Percentiles rank a stretch among this genome's conserved stretches.
These are phyloP conservation scores for Cutaneotrichosporon arboriforme DNA, from an alignment of 1,284 basidiomycete species.

Conservation along the genomic window DNA sequence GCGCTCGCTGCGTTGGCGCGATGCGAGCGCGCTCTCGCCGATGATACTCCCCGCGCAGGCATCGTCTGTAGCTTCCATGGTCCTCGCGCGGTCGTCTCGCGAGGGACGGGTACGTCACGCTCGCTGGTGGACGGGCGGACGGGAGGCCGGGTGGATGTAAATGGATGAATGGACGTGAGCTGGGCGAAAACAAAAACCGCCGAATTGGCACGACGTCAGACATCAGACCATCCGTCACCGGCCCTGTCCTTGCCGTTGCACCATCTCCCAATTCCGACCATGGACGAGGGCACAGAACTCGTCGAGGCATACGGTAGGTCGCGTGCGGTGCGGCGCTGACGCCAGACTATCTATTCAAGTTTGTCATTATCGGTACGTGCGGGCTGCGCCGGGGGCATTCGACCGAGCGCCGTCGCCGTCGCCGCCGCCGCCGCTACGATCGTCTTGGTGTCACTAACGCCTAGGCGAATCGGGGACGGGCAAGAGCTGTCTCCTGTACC, in stretches of 20 bases:
- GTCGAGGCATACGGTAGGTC: conserved; percentile 81
- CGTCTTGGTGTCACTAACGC: background rate
- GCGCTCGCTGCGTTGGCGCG: too few relatives aligned
- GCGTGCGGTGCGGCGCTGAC: background rate
- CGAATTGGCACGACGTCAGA: too few relatives aligned
- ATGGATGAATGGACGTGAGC: too few relatives aligned
- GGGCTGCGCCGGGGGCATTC: background rate
- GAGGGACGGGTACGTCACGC: too few relatives aligned
- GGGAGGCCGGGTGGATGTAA: too few relatives aligned
- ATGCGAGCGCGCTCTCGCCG: too few relatives aligned
- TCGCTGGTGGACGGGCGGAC: too few relatives aligned
- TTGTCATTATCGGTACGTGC: conserved; percentile 79
- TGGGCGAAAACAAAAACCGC: too few relatives aligned
- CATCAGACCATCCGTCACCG: too few relatives aligned
- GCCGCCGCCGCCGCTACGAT: background rate
- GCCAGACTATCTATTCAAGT: conserved; percentile 93
- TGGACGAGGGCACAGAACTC: conserved; percentile 69
- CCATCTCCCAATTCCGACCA: conserved; percentile 5
- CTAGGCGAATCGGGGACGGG: conserved; percentile 91
- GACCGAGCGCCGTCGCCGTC: background rate
- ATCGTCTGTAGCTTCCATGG: too few relatives aligned
- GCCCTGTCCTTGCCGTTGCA: background rate
- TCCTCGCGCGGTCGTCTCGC: too few relatives aligned
- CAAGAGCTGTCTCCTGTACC: conserved; percentile 91
- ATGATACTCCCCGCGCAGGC: too few relatives aligned